Evolutionary conservation across 106 monocot genomes (phyloP), one percentile per base, ranked within the genome.

Genomic region (Platanthera zijinensis): DNA sequence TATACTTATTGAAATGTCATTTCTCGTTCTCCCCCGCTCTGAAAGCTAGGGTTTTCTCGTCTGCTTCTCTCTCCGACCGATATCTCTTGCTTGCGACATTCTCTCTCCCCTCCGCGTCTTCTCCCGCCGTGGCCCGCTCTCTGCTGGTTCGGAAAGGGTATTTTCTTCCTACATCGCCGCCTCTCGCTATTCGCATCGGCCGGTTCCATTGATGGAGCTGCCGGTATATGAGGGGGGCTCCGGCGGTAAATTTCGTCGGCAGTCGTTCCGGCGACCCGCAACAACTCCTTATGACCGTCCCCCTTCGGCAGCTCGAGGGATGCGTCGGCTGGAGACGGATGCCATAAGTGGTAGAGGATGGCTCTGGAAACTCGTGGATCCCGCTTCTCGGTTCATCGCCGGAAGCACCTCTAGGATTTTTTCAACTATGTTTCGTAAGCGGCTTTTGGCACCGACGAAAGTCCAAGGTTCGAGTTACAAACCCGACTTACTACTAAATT

Each of bases 281-380:
- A 7, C 62, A 21, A 80, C 87, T 10, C 90, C 90, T 14, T 87
- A 90, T 64, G 90, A 87, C 61, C 83, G 87, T 0, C 85, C 72
- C 11, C 72, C 77, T 18, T 10, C 72, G 69, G 87, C 75, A 18
- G 45, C 39, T 3, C 79, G 78, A 7, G 82, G 57, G n/a, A 67
- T 14, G 18, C 14, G 50, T 1, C 19, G 70, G 5, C 7, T 48
- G 9, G 50, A 15, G 6, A 78, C 6, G 80, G 57, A 51, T 10
- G 47, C 46, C 51, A 75, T 45, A 48, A 54, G 45, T 7, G 75
- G 75, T 3, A 57, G 71, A 21, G 81, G 87, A 1, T 91, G 88
- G 88, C 19, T 88, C 4, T 88, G 86, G 52, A 86, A 78, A 82
- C 32, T 91, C 22, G 85, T 91, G 4, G 86, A 87, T 74, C 85